Evolutionary conservation across 495 filamentous ascomycete species (phyloP).

Genomic region (Neurospora hispaniola): DNA sequence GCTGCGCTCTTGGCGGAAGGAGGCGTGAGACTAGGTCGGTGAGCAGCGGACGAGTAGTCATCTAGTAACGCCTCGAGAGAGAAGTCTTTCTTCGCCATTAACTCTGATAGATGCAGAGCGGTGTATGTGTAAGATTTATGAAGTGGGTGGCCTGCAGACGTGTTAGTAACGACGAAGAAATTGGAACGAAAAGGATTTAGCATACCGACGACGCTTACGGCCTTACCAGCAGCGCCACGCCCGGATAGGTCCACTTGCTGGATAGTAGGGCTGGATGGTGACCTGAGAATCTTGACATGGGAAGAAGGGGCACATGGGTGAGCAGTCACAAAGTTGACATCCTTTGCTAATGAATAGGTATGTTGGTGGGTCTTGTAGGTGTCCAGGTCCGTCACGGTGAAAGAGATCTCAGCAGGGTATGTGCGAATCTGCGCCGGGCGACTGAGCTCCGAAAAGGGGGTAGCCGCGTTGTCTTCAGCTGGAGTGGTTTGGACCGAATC

Average conservation of each 20-base stretch:
- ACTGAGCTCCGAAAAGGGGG: constrained; percentile 23
- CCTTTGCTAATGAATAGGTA: constrained; percentile 43
- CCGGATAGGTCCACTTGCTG: constrained; percentile 39
- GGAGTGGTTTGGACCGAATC: constrained; percentile 29
- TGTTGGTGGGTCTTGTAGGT: constrained; percentile 27
- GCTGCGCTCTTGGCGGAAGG: constrained; percentile 16
- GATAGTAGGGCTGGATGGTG: constrained; percentile 38
- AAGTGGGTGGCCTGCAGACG: constrained; percentile 46
- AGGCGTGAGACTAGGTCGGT: constrained; percentile 19
- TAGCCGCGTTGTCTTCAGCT: constrained; percentile 21
- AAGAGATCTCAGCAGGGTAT: constrained; percentile 42
- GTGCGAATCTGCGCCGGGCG: constrained; percentile 28
- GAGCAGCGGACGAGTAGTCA: constrained; percentile 21
- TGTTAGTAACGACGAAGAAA: constrained; percentile 7
- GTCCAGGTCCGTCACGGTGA: constrained; percentile 34
- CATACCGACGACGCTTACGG: constrained; percentile 32
- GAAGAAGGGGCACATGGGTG: constrained; percentile 52
- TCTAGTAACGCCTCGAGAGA: constrained; percentile 32
- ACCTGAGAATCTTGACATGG: constrained; percentile 38
- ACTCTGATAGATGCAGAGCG: constrained; percentile 40
- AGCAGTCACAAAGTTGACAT: constrained; percentile 55
- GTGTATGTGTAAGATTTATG: constrained; percentile 52
- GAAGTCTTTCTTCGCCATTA: constrained; percentile 32
- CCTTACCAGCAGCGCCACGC: constrained; percentile 28
- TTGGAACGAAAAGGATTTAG: background rate